Conservation (phyloP, 169 alveolate species). For the Cryptosporidium ubiquitum region DNA sequence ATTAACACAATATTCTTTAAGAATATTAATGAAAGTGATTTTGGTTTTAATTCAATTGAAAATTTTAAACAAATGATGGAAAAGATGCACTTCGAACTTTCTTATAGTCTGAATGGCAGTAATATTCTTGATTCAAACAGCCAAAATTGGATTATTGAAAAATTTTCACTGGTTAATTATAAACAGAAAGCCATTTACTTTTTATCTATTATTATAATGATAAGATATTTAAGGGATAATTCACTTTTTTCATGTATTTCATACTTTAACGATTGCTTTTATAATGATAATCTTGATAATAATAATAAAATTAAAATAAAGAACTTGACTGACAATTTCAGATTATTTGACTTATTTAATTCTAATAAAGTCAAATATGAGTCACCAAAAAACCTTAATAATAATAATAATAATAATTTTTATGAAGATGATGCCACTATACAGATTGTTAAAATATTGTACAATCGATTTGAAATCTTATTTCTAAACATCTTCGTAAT, state of each 20-base stretch:
- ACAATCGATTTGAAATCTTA: slow-evolving; percentile 18
- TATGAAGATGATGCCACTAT: slow-evolving; percentile 44
- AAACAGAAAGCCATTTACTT: slow-evolving; percentile 10
- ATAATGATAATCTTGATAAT: neutral
- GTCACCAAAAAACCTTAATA: neutral
- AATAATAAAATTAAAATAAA: neutral
- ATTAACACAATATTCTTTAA: neutral
- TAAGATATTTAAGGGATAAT: slow-evolving; percentile 30
- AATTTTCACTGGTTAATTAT: slow-evolving; percentile 18
- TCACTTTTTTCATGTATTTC: slow-evolving; percentile 7
- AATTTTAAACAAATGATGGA: neutral
- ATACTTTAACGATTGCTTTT: slow-evolving; percentile 10
- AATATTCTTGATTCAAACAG: neutral
- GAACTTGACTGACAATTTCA: neutral
- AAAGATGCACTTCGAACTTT: neutral
- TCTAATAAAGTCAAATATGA: neutral
- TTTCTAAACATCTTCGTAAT: slow-evolving; percentile 32
- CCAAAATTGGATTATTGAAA: neutral
- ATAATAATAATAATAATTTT: neutral
- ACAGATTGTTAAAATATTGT: slow-evolving; percentile 20
- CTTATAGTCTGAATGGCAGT: neutral
- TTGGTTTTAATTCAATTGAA: slow-evolving; percentile 6
- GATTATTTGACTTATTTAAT: neutral
- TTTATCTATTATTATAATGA: slow-evolving; percentile 7
- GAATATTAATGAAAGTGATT: neutral